Evolutionary conservation across 805 yeast species (phyloP), one percentile per base, ranked within the genome.

Genomic region (Barnettozyma vustinii): DNA sequence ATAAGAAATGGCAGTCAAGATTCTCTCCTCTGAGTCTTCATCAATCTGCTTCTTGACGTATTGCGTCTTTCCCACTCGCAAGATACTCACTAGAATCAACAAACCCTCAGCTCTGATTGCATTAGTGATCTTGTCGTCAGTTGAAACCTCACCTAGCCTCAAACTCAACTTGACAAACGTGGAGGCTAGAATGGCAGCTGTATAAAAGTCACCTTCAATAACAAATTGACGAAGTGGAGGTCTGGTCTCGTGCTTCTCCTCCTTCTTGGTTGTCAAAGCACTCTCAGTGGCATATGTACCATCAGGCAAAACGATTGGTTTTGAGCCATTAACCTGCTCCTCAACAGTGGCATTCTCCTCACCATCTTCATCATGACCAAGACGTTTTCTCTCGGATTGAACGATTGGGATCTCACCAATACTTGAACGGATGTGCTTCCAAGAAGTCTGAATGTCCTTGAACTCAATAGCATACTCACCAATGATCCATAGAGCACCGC

Each of bases 221-320:
- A 95, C 80, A 44, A 89, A 79, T 51, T 83, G 80, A 61, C 99
- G 84, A 57, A 95, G 72, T 42, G 96, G 88, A 26, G 91, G 88
- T 56, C 74, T 75, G n/a, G 67, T 64, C 4, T 64, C 66, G 21
- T 58, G 52, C 19, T 52, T 52, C n/a, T 65, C 64, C 19, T 71
- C 70, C 47, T 71, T 71, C 26, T 69, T 70, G 5, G 81, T 70
- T 15, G 85, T 85, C 49, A 84, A 69, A 0, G 96, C 94, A 54
- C 81, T 80, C 69, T 94, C 99, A 39, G 97, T 87, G 26, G 99
- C 99, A 68, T 94, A 94, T 0, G 99, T 94, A 58, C 99, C 99
- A 70, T 94, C 99, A n/a, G 99, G 96, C 56, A 94, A 76, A 51
- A 94, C 84, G 51, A 85, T 83, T 19, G 97, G 97, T 41, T 87